Conservation (phyloP, 192 early-diverging fungal genomes). For the Entomortierella lignicola region DNA sequence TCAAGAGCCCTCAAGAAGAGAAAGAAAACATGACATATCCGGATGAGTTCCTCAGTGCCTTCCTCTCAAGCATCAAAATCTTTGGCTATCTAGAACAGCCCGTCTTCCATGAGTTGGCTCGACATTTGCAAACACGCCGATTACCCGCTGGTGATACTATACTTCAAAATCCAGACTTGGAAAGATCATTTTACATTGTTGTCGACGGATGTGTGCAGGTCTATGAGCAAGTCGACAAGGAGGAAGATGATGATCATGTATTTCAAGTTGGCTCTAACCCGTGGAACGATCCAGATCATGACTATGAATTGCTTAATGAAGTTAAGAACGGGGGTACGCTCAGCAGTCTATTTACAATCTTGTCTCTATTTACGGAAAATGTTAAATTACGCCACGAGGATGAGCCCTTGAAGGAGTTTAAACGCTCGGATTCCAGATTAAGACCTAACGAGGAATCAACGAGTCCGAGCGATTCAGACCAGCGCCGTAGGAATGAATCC, state of each 20-base stretch:
- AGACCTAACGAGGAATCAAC: conserved; percentile 1
- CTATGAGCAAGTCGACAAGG: conserved; percentile 71
- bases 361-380: conserved; percentile 88
- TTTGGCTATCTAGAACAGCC: conserved; percentile 98
- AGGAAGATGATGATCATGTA: conserved; percentile 54
- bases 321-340: conserved; percentile 92
- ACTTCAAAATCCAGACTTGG: conserved; percentile 73
- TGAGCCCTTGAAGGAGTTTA: conserved; percentile 52
- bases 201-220: conserved; percentile 96
- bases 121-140: conserved; percentile 85
- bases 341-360: conserved; percentile 92
- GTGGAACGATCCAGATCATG: conserved; percentile 60
- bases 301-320: conserved; percentile 83
- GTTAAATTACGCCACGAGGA: conserved; percentile 67
- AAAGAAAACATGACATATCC: conserved; percentile 65
- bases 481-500: conserved; percentile 4
- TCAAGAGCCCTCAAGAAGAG: conserved; percentile 63
- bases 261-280: conserved; percentile 36
- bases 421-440: conserved; percentile 31
- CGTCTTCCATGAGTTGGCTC: conserved; percentile 95
- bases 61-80: conserved; percentile 89
- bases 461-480: conserved; percentile 10
- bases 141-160: conserved; percentile 81
- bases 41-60: conserved; percentile 84
- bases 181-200: conserved; percentile 92